Evolutionary conservation across 148 eudicot species (phyloP).

Genomic region (Simmondsia chinensis): DNA sequence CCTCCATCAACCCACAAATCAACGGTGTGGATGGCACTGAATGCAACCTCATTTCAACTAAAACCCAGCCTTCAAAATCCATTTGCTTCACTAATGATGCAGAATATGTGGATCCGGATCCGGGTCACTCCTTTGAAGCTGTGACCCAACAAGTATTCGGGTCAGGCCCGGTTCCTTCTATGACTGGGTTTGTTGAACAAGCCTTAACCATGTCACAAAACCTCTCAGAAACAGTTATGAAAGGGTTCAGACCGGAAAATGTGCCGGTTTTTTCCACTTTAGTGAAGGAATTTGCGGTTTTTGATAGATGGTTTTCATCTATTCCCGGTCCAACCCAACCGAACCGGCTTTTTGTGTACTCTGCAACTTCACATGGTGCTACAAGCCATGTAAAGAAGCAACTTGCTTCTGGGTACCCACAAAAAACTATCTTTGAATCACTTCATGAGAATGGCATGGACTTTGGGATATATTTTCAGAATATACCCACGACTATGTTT

Average conservation of each 20-base stretch:
- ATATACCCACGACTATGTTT: slow-evolving; percentile 67
- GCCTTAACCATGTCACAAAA: slow-evolving; percentile 46
- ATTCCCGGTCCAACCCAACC: slow-evolving; percentile 97
- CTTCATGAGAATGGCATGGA: slow-evolving; percentile 46
- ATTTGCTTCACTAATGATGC: slow-evolving; percentile 67
- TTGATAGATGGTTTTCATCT: slow-evolving; percentile 84
- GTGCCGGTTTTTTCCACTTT: slow-evolving; percentile 45
- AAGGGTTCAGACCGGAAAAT: slow-evolving; percentile 65
- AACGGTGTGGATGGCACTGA: slow-evolving; percentile 75
- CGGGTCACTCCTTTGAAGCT: slow-evolving; percentile 82
- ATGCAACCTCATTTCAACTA: slow-evolving; percentile 62
- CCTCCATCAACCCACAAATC: slow-evolving; percentile 53
- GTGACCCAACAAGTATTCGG: slow-evolving; percentile 76
- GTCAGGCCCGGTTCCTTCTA: slow-evolving; percentile 40
- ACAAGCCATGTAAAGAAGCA: slow-evolving; percentile 66
- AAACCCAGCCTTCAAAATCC: slow-evolving; percentile 13
- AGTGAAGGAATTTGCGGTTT: slow-evolving; percentile 67
- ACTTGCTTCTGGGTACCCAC: slow-evolving; percentile 72
- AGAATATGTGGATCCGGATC: slow-evolving; percentile 78
- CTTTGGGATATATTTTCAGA: slow-evolving; percentile 71
- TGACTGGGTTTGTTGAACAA: slow-evolving; percentile 81
- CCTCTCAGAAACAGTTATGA: slow-evolving; percentile 66
- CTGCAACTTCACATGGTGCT: slow-evolving; percentile 87
- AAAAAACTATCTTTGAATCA: slow-evolving; percentile 81
- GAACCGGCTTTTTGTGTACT: slow-evolving; percentile 74